These are phyloP conservation scores for Zarea fungicola DNA, from an alignment of 2,329 filamentous ascomycete species.

Conservation along the genomic window DNA sequence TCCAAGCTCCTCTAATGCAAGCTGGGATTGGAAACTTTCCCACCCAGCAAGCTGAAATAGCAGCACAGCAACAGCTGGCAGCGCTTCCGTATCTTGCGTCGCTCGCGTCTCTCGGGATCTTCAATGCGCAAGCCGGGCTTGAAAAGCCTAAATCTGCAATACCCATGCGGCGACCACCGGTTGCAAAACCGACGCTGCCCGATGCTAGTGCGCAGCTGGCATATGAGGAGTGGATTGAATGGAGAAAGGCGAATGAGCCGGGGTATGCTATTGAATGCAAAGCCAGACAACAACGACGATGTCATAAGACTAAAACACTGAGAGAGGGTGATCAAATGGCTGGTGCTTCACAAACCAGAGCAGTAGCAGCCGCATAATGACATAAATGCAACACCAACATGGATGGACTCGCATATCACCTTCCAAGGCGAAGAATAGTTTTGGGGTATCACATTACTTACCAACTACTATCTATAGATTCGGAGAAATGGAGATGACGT, in stretches of 20 bases:
- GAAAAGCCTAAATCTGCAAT: background rate
- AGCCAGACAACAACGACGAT: constrained; percentile 35
- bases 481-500: background rate
- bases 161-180: constrained; percentile 16
- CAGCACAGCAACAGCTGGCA: constrained; percentile 3
- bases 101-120: background rate
- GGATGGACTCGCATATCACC: no score
- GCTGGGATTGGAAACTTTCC: background rate
- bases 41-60: background rate
- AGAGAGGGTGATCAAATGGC: background rate
- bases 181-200: constrained; percentile 37
- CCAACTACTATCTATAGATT: no score
- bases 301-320: constrained; percentile 21
- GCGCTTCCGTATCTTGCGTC: constrained; percentile 4
- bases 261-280: constrained; percentile 44
- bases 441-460: no score
- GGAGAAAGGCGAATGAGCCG: constrained; percentile 43
- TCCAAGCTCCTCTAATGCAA: background rate
- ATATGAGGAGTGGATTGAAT: constrained; percentile 45
- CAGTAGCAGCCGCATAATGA: constrained; percentile 3
- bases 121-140: background rate
- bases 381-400: no score
- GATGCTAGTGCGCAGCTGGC: constrained; percentile 37
- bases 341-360: background rate
- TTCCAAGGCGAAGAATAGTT: no score